phyloP scores from a whole-genome alignment of 331 rosid species.

The Malus hybrid region DNA sequence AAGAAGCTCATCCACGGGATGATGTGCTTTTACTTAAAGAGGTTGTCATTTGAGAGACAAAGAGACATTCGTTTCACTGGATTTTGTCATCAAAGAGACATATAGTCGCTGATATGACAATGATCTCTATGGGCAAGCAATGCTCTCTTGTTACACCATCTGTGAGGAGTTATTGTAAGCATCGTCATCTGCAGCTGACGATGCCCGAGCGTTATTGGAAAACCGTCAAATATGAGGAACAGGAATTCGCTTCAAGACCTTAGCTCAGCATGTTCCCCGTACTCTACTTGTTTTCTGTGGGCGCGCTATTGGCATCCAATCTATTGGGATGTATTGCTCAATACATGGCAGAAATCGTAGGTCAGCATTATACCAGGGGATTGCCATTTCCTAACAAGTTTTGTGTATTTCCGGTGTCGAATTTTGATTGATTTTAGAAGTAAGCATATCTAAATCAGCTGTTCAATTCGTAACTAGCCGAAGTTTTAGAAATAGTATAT shows the following conservation, averaged over 20 bases:
- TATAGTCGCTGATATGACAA: not conserved
- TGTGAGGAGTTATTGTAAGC: not conserved
- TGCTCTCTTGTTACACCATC: not conserved
- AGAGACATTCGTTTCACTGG: not conserved
- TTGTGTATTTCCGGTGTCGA: not conserved
- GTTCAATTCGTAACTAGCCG: not conserved
- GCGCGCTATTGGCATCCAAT: not conserved
- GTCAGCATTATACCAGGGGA: not conserved
- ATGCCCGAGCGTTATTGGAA: not conserved
- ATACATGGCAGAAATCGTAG: not conserved
- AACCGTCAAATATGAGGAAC: not conserved
- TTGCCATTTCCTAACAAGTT: not conserved
- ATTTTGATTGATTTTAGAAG: not conserved
- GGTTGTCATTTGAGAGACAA: conserved; percentile 31
- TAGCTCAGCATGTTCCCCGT: not conserved
- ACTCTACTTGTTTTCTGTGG: not conserved
- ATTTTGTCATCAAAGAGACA: not conserved
- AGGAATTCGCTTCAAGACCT: not conserved
- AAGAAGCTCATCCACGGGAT: conserved; percentile 87
- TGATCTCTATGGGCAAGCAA: not conserved
- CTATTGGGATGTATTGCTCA: not conserved
- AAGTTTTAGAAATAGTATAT: not conserved
- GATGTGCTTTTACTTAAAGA: conserved; percentile 67
- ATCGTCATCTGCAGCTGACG: not conserved
- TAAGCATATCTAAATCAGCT: not conserved